Percentiles rank a stretch among this genome's conserved stretches.
phyloP scores from a whole-genome alignment of 2,329 filamentous ascomycete species.

The Clarireedia monteithiana region DNA sequence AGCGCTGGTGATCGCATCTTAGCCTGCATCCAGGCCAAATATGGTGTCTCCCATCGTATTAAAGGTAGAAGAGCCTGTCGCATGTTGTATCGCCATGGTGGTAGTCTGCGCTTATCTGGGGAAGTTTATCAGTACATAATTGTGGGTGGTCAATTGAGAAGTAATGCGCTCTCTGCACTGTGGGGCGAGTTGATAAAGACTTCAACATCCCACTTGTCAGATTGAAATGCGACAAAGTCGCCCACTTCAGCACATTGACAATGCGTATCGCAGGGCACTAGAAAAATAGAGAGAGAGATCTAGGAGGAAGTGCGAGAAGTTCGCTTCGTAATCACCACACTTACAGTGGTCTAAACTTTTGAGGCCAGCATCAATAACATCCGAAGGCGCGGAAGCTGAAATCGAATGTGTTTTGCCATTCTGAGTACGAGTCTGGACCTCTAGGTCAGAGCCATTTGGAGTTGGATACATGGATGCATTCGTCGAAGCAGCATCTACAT shows the following conservation, averaged over 20 bases:
- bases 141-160: not conserved
- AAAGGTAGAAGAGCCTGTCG: constrained; percentile 78
- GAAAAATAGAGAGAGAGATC: not conserved
- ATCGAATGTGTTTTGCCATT: constrained; percentile 22
- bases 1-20: constrained; percentile 72
- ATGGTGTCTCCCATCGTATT: constrained; percentile 90
- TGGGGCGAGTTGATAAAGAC: not conserved
- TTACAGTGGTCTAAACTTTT: constrained; percentile 72
- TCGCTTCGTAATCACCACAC: constrained; percentile 5
- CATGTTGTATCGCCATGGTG: constrained; percentile 79
- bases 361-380: constrained; percentile 63
- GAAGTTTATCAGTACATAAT: constrained; percentile 4
- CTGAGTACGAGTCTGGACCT: constrained; percentile 26
- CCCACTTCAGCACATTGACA: too few relatives aligned
- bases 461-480: constrained; percentile 30
- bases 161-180: not conserved
- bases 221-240: too few relatives aligned
- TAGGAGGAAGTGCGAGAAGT: not conserved
- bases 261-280: not conserved
- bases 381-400: constrained; percentile 21
- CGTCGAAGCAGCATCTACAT: constrained; percentile 22
- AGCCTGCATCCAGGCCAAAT: constrained; percentile 80
- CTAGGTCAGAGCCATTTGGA: constrained; percentile 27
- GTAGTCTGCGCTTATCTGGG: constrained; percentile 73
- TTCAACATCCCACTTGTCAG: too few relatives aligned